Percentiles rank a stretch among this genome's conserved stretches.
Conservation (phyloP, 2,329 filamentous ascomycete species). For the Macrophomina phaseolina region DNA sequence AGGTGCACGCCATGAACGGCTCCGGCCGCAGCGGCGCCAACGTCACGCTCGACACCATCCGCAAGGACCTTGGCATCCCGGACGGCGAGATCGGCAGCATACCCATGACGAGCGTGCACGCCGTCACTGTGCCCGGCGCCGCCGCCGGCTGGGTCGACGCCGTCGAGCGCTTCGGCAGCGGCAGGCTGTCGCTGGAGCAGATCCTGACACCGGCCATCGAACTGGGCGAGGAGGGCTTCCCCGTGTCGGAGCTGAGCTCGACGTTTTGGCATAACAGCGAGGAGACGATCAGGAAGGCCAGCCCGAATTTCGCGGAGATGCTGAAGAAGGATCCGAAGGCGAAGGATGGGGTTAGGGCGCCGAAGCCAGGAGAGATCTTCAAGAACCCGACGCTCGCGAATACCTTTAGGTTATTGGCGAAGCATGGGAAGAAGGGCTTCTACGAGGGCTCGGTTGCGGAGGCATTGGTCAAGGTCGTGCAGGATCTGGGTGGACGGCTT, state of each 20-base stretch:
- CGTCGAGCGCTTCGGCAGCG: slow-evolving; percentile 86
- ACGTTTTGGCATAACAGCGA: slow-evolving; percentile 73
- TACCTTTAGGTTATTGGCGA: slow-evolving; percentile 80
- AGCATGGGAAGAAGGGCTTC: slow-evolving; percentile 87
- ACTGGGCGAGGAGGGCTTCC: slow-evolving; percentile 86
- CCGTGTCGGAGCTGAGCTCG: slow-evolving; percentile 80
- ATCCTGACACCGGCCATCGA: slow-evolving; percentile 83
- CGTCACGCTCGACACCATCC: slow-evolving; percentile 71
- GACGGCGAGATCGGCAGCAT: slow-evolving; percentile 65
- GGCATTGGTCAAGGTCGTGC: slow-evolving; percentile 77
- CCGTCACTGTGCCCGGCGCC: slow-evolving; percentile 87
- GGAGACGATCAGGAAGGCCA: slow-evolving; percentile 68
- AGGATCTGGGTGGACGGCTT: slow-evolving; percentile 76
- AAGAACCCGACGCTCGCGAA: slow-evolving; percentile 80
- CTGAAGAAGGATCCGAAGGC: slow-evolving; percentile 76
- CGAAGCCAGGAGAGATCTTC: slow-evolving; percentile 83
- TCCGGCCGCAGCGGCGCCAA: slow-evolving; percentile 81
- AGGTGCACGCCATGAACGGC: slow-evolving; percentile 86
- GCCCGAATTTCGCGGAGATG: slow-evolving; percentile 86
- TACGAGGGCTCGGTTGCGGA: slow-evolving; percentile 80
- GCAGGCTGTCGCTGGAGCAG: slow-evolving; percentile 76
- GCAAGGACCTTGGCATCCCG: slow-evolving; percentile 70
- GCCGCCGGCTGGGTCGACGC: slow-evolving; percentile 93
- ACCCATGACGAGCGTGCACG: slow-evolving; percentile 76
- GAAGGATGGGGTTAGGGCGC: slow-evolving; percentile 73